Evolutionary conservation across 2,329 filamentous ascomycete species (phyloP).

Genomic region (Calonectria montana): DNA sequence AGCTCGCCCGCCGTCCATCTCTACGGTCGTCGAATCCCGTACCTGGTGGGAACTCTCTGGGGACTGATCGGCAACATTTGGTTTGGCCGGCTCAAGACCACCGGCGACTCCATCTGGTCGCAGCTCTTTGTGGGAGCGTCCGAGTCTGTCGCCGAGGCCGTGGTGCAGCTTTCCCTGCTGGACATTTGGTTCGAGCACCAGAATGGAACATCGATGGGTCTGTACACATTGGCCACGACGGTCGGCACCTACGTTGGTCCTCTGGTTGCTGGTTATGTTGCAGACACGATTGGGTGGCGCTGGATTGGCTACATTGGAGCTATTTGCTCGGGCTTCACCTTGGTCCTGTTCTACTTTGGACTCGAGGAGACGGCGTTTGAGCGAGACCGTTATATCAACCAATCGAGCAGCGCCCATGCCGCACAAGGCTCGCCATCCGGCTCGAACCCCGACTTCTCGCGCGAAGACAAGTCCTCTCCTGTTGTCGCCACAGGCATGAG

Average conservation of each 20-base stretch:
- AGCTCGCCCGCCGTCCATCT: constrained; percentile 64
- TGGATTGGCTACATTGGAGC: constrained; percentile 65
- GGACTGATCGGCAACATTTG: constrained; percentile 64
- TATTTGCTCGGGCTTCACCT: constrained; percentile 59
- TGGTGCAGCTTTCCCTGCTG: constrained; percentile 66
- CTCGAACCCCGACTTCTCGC: background rate
- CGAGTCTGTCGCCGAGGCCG: constrained; percentile 66
- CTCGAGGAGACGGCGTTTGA: constrained; percentile 65
- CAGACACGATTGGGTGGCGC: constrained; percentile 61
- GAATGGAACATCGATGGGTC: constrained; percentile 62
- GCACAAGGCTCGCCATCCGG: background rate
- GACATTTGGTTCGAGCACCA: constrained; percentile 70
- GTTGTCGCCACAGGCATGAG: constrained; percentile 25
- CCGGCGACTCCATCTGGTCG: constrained; percentile 62
- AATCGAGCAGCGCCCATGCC: constrained; percentile 14
- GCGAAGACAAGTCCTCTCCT: background rate
- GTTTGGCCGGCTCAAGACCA: constrained; percentile 59
- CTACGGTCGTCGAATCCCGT: constrained; percentile 66
- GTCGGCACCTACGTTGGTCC: constrained; percentile 68
- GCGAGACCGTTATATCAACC: constrained; percentile 51
- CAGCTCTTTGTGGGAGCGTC: constrained; percentile 69
- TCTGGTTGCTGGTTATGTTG: constrained; percentile 62
- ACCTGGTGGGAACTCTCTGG: constrained; percentile 62
- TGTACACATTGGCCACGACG: constrained; percentile 67
- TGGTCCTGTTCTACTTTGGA: constrained; percentile 62